phyloP scores from a whole-genome alignment of 257 asterid species.

The Mitragyna speciosa region DNA sequence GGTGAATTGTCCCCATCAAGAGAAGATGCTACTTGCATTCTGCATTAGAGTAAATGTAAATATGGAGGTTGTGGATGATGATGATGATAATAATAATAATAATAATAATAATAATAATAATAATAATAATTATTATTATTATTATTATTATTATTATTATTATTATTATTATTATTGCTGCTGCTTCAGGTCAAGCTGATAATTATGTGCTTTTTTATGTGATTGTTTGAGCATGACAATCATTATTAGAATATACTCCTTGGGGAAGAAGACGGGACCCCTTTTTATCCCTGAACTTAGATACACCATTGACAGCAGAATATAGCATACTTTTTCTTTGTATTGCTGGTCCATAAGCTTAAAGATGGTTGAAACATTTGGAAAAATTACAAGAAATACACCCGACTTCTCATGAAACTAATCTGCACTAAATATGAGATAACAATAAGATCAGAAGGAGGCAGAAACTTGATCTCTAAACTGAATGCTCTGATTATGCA shows the following conservation, averaged over 20 bases:
- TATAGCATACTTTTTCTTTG: neutral
- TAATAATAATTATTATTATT: too few relatives aligned
- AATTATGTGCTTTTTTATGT: neutral
- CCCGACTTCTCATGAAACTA: neutral
- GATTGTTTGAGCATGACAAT: neutral
- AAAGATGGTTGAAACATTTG: neutral
- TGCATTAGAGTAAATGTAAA: neutral
- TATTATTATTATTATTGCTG: too few relatives aligned
- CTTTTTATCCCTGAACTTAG: neutral
- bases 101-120: too few relatives aligned
- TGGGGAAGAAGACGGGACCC: neutral
- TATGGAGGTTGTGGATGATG: neutral
- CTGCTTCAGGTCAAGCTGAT: neutral
- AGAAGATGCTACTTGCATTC: too few relatives aligned
- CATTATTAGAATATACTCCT: neutral
- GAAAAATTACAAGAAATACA: neutral
- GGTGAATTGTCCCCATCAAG: neutral
- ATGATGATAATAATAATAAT: too few relatives aligned
- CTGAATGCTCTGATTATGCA: neutral
- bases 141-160: too few relatives aligned
- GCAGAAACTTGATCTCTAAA: neutral
- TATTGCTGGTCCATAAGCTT: neutral
- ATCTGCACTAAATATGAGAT: neutral
- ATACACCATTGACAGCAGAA: neutral
- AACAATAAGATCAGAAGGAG: neutral